A percentile compares a stretch with the other conserved stretches of the same genome.
These are phyloP conservation scores for Saccharomyces hybrid DNA, from an alignment of 1,139 yeast genomes.

Conservation along the genomic window DNA sequence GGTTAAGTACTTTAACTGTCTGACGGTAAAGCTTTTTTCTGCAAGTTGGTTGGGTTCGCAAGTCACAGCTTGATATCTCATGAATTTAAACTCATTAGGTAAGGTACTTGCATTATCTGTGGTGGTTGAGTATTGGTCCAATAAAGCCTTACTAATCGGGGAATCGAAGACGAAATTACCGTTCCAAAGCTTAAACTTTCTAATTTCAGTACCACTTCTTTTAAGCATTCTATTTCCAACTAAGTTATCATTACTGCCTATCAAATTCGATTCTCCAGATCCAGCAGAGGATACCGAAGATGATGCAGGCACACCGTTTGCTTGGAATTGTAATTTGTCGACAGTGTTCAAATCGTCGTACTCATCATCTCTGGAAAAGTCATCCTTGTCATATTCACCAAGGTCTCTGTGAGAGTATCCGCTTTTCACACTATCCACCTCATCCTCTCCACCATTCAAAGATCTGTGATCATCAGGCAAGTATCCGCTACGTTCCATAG, in stretches of 20 bases:
- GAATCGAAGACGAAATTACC: conserved; percentile 64
- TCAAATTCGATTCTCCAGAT: conserved; percentile 13
- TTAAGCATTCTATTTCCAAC: conserved; percentile 9
- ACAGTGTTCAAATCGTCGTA: conserved; percentile 18
- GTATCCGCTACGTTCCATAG: background rate
- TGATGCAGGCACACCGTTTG: conserved; percentile 12
- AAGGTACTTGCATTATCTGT: conserved; percentile 39
- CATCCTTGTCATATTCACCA: conserved; percentile 21
- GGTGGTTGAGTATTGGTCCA: conserved; percentile 39
- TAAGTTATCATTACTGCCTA: conserved; percentile 12
- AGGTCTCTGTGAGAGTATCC: conserved; percentile 21
- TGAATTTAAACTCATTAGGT: conserved; percentile 65
- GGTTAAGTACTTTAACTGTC: conserved; percentile 57
- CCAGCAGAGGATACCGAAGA: conserved; percentile 16
- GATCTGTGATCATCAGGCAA: background rate
- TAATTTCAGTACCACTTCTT: conserved; percentile 25
- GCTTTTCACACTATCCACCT: conserved; percentile 10
- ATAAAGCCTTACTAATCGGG: conserved; percentile 50
- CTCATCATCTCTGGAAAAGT: conserved; percentile 3
- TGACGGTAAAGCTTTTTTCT: conserved; percentile 64
- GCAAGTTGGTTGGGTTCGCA: conserved; percentile 75
- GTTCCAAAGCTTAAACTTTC: conserved; percentile 34
- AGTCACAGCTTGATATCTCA: conserved; percentile 82
- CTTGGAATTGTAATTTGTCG: conserved; percentile 13
- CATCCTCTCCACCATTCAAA: conserved; percentile 8